A percentile compares a stretch with the other conserved stretches of the same genome.
phyloP scores from a whole-genome alignment of 805 yeast genomes.

The Metschnikowia continentalis region DNA sequence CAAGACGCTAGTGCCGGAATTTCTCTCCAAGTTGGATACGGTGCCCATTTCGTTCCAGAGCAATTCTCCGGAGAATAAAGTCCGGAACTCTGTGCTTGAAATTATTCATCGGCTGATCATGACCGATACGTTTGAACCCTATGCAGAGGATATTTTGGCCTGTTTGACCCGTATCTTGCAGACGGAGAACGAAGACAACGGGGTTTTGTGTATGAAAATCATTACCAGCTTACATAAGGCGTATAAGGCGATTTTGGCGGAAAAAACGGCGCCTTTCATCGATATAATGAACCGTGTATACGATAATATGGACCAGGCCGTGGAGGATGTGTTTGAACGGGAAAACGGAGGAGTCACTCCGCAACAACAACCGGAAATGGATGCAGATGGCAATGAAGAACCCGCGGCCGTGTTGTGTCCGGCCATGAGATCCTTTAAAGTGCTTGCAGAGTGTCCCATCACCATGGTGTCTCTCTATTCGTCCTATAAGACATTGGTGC shows the following conservation, averaged over 20 bases:
- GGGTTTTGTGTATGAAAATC: conserved; percentile 84
- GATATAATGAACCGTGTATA: conserved; percentile 73
- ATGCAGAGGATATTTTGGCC: conserved; percentile 57
- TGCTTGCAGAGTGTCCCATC: conserved; percentile 93
- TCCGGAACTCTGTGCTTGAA: conserved; percentile 73
- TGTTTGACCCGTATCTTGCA: conserved; percentile 56
- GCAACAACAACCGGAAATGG: conserved; percentile 9
- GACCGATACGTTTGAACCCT: conserved; percentile 76
- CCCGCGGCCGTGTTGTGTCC: conserved; percentile 52
- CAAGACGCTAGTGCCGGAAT: conserved; percentile 63
- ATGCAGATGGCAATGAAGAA: conserved; percentile 19
- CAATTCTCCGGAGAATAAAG: conserved; percentile 67
- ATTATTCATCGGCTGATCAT: conserved; percentile 75
- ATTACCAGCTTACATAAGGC: conserved; percentile 82
- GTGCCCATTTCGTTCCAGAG: conserved; percentile 72
- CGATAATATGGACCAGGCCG: conserved; percentile 71
- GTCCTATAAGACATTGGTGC: conserved; percentile 73
- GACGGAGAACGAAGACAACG: conserved; percentile 91
- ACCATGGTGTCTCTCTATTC: conserved; percentile 91
- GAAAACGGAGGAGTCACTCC: conserved; percentile 6
- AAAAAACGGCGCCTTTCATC: conserved; percentile 74
- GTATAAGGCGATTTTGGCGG: conserved; percentile 63
- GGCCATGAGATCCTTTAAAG: conserved; percentile 82
- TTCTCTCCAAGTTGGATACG: conserved; percentile 55
- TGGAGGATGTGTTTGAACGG: conserved; percentile 60